These are phyloP conservation scores for Trichoderma virens DNA, from an alignment of 495 filamentous ascomycete genomes.

Conservation along the genomic window DNA sequence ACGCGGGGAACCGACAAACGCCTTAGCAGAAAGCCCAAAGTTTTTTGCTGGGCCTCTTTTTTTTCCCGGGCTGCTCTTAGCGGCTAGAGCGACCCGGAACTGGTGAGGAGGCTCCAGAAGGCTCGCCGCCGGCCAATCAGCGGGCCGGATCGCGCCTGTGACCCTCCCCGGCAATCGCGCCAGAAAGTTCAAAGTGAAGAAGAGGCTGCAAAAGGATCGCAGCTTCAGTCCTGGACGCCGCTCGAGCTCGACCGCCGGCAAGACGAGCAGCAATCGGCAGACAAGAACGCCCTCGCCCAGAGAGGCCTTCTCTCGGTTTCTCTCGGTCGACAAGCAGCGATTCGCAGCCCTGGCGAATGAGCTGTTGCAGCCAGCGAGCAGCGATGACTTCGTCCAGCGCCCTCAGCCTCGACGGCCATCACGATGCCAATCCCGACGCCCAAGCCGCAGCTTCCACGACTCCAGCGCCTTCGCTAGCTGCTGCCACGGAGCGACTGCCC, in stretches of 20 bases:
- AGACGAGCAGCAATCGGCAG: too few relatives aligned
- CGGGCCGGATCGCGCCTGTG: slow-evolving; percentile 3
- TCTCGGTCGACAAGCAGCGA: not conserved
- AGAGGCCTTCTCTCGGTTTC: not conserved
- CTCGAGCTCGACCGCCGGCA: not conserved
- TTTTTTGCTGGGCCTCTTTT: not conserved
- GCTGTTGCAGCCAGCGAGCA: slow-evolving; percentile 10
- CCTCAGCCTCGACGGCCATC: not conserved
- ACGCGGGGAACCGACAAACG: slow-evolving; percentile 2
- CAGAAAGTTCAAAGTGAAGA: not conserved
- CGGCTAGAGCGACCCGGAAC: slow-evolving; percentile 4
- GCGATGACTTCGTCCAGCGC: slow-evolving; percentile 15
- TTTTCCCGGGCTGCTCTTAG: not conserved
- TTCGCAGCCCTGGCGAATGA: slow-evolving; percentile 10
- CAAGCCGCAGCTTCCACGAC: not conserved
- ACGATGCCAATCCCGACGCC: not conserved
- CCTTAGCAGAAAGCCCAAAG: not conserved
- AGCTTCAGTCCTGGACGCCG: not conserved
- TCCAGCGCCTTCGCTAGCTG: not conserved
- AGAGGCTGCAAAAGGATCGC: not conserved
- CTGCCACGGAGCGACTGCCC: not conserved
- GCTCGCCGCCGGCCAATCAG: not conserved
- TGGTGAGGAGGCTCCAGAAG: slow-evolving; percentile 2
- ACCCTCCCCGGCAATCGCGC: slow-evolving; percentile 9
- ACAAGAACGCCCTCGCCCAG: too few relatives aligned